Evolutionary conservation across 305 asterid genomes (phyloP), one percentile per base, ranked within the genome.

Genomic region (Fraxinus baroniana): DNA sequence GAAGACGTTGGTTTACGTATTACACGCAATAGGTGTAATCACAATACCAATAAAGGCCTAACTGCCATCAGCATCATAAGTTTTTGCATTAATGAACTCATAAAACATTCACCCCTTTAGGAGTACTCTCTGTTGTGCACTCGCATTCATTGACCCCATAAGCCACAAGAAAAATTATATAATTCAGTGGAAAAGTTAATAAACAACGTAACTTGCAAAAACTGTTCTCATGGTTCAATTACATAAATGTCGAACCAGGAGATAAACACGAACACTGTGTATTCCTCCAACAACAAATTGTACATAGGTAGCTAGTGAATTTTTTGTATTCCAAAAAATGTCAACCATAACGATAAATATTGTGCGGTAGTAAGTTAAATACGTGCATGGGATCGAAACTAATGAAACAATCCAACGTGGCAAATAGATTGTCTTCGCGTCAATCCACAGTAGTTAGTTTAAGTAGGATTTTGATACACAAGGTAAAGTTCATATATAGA

Each of bases 1-100:
- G 89, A 79, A 64, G 86, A 66, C 83, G 88, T 84, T 89, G 87
- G 92, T 85, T 86, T 83, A 72, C 84, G 82, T 73, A 76, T 75
- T 78, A 80, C 83, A 32, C 78, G 86, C 70, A 80, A 80, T 66
- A 66, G 39, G 37, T 78, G 81, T 79, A 82, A 85, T 85, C 83
- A 62, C 83, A 68, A 26, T 62, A 80, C 37, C 92, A 89, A 86
- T 86, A 84, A 84, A 72, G 28, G 49, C 74, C 86, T 62, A 89
- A 86, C 92, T 80, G 84, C 90, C 89, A 84, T 86, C 87, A 75
- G 84, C 76, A 81, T 78, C 33, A 72, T 41, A 44, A 46, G 73
- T 20, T 13, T 85, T 77, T 74, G 55, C 66, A 77, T 74, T 81
- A 78, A 77, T 83, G 71, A 79, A 20, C 41, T 74, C 80, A 81